Conservation (phyloP, 805 yeast genomes). For the Candida manassasensis region DNA sequence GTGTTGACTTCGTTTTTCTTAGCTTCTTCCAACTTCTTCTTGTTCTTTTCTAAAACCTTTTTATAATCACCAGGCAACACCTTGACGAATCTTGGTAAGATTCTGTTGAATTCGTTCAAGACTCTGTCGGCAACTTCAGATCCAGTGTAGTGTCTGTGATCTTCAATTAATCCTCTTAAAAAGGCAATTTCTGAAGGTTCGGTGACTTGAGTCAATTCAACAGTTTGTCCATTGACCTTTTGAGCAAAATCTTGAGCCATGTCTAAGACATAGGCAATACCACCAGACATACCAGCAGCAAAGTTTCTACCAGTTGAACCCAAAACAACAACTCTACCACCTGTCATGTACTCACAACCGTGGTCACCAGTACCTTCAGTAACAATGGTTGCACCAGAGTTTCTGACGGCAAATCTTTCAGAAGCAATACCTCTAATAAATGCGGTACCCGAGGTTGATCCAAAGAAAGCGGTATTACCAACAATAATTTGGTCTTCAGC, state of each 20-base stretch:
- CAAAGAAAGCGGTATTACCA: conserved; percentile 96
- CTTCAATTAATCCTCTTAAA: conserved; percentile 88
- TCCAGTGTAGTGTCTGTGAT: conserved; percentile 90
- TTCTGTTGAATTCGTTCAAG: conserved; percentile 80
- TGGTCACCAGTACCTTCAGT: conserved; percentile 98
- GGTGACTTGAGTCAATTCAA: conserved; percentile 68
- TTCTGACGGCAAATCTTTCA: conserved; percentile 96
- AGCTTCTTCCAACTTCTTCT: conserved; percentile 56
- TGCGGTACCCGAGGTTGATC: conserved; percentile 94
- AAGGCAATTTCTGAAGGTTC: conserved; percentile 94
- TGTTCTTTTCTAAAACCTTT: conserved; percentile 78
- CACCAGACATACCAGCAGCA: conserved; percentile 99
- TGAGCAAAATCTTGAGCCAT: conserved; percentile 88
- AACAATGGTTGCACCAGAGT: conserved; percentile 96
- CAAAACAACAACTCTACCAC: conserved; percentile 93
- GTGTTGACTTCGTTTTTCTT: conserved; percentile 61
- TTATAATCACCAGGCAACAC: conserved; percentile 91
- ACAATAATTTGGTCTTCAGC: conserved; percentile 95
- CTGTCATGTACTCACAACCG: conserved; percentile 99
- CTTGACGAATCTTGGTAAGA: conserved; percentile 85
- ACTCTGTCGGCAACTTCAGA: conserved; percentile 86
- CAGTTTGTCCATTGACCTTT: conserved; percentile 75
- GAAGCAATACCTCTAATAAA: conserved; percentile 97
- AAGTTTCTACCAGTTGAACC: conserved; percentile 90
- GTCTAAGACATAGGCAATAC: conserved; percentile 94